Base-by-base conservation (phyloP, 345 rosid genomes). In the Dipteronia sinensis region DNA sequence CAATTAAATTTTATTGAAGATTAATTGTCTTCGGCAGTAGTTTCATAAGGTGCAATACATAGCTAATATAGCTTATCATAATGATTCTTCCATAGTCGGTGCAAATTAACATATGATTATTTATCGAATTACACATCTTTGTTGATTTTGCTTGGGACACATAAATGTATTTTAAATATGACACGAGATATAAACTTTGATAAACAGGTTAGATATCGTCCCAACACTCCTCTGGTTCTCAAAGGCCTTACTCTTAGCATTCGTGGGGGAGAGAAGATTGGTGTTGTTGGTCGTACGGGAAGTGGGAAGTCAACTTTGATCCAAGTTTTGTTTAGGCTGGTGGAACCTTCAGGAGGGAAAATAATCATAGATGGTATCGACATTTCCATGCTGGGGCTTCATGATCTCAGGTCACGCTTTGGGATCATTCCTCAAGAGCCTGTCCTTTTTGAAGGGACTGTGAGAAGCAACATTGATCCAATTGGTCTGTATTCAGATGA, bases 371-470 rank as follows among this genome's bases (percentile, higher is more conserved):
- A 96, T 69, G 97, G 93, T 34, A 88, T 96, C 17, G 91, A 96
- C 81, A 90, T 93, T 58, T 79, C 86, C 75, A 67, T 73, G 78
- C 75, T 93, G 7, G 98, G 98, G 31, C 90, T 95, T n/a, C 98
- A 92, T 47, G 92, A 95, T 86, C 95, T 95, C 40, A 85, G 98
- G 81, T 90, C 98, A 71, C 88, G 98, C 23, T 92, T 95, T 38
- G 95, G 98, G 40, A 96, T 93, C 88, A 96, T 96, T 71, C 98
- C 98, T 17, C 99, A 96, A 83, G 99, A 96, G 42, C 99, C 98
- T 42, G 97, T 93, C 56, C 94, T 96, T 46, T 96, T 96, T 38
- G 99, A 96, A 86, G 98, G 98, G 74, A 93, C 98, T 0, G 95
- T 96, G 29, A 88, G 99, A 79, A 93, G 95, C 85, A 93, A 96